Conservation (phyloP, 495 filamentous ascomycete genomes). For the Penicillium turbatum region DNA sequence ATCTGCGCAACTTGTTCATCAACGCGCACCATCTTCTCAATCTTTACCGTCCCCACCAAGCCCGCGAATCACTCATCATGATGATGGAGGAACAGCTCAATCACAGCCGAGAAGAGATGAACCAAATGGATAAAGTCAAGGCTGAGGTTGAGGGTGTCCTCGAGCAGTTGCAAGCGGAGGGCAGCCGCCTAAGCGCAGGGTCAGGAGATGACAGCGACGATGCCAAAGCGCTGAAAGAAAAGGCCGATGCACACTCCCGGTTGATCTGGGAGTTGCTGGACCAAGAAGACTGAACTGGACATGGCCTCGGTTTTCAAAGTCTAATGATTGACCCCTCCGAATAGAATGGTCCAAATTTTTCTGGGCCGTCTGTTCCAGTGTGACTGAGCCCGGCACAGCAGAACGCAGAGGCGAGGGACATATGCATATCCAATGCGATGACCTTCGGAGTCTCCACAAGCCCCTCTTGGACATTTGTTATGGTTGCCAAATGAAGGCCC, state of each 20-base stretch:
- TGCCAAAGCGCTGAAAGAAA: slow-evolving; percentile 2
- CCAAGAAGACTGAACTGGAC: slow-evolving; percentile 18
- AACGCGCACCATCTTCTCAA: slow-evolving; percentile 92
- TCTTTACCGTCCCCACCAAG: slow-evolving; percentile 93
- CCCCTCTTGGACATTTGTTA: neutral
- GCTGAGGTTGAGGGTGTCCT: slow-evolving; percentile 67
- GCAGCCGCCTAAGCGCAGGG: slow-evolving; percentile 16
- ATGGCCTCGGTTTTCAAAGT: neutral
- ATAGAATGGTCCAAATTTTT: neutral
- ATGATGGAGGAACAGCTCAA: slow-evolving; percentile 90
- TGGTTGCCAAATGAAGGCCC: neutral
- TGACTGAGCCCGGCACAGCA: neutral
- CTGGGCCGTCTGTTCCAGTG: neutral
- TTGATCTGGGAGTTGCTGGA: slow-evolving; percentile 40
- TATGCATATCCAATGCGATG: no score
- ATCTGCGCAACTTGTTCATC: slow-evolving; percentile 74
- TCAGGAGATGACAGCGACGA: slow-evolving; percentile 2
- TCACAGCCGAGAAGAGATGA: slow-evolving; percentile 68
- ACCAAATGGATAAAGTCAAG: slow-evolving; percentile 66
- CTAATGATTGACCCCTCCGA: neutral
- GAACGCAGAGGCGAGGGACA: neutral
- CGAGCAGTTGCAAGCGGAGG: slow-evolving; percentile 54
- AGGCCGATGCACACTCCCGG: slow-evolving; percentile 25
- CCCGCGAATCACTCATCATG: slow-evolving; percentile 79
- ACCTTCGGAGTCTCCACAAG: neutral